These are phyloP conservation scores for Aureobasidium subglaciale DNA, from an alignment of 2,329 filamentous ascomycete species.

Conservation along the genomic window DNA sequence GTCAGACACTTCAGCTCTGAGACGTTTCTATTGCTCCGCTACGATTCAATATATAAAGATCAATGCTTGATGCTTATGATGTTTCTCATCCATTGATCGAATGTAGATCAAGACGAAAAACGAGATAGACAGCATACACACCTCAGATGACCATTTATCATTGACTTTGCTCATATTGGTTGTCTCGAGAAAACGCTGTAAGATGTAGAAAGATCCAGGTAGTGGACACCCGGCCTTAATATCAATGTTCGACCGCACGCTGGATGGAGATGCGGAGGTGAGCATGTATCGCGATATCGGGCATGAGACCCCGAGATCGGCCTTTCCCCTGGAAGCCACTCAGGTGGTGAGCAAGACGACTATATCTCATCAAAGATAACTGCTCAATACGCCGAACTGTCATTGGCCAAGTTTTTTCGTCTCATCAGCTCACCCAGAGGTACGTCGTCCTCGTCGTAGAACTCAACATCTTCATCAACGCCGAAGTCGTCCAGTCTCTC, in stretches of 20 bases:
- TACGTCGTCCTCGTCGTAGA: constrained; percentile 60
- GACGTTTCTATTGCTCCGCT: background rate
- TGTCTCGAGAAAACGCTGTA: no score
- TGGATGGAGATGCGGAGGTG: background rate
- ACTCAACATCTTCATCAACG: constrained; percentile 69
- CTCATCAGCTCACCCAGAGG: constrained; percentile 62
- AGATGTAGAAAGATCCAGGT: no score
- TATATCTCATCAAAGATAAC: background rate
- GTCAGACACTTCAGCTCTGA: background rate
- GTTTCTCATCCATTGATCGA: background rate
- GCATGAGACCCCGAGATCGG: background rate
- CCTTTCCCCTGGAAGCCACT: background rate
- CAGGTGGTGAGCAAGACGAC: background rate
- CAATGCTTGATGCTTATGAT: background rate
- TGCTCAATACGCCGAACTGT: background rate
- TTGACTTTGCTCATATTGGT: background rate
- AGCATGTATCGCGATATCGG: constrained; percentile 1
- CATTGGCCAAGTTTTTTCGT: constrained; percentile 36
- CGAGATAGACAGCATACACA: background rate
- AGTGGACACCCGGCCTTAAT: no score
- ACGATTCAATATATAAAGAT: background rate
- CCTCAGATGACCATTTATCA: constrained; percentile 14
- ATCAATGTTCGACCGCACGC: background rate
- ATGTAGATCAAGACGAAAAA: background rate
- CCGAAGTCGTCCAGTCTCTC: constrained; percentile 70